Evolutionary conservation across 2,329 filamentous ascomycete genomes (phyloP).

Genomic region (Aspergillus sp.): DNA sequence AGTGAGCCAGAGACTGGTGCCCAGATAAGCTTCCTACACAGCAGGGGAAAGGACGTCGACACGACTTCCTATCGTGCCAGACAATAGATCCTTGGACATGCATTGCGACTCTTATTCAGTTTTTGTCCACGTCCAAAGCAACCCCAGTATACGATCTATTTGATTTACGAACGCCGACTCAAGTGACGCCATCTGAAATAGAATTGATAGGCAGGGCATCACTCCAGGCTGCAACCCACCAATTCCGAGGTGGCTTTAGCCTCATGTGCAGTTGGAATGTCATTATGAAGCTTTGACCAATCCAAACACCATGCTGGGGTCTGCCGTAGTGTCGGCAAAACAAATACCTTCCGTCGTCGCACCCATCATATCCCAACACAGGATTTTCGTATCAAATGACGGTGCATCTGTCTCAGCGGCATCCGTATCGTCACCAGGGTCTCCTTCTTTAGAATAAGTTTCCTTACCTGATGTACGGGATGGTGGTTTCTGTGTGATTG

Average conservation of each 20-base stretch:
- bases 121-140: neutral
- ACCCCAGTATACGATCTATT: neutral
- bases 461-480: slow-evolving; percentile 8
- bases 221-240: slow-evolving; percentile 1
- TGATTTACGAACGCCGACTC: neutral
- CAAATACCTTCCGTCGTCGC: slow-evolving; percentile 48
- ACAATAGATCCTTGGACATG: neutral
- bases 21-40: neutral
- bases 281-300: slow-evolving; percentile 22
- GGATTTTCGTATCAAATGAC: slow-evolving; percentile 41
- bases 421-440: slow-evolving; percentile 14
- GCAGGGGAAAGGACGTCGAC: neutral
- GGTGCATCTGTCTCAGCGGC: slow-evolving; percentile 20
- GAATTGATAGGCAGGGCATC: neutral
- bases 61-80: neutral
- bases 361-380: slow-evolving; percentile 51
- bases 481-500: slow-evolving; percentile 35
- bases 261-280: neutral
- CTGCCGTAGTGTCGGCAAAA: slow-evolving; percentile 48
- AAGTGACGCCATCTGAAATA: slow-evolving; percentile 7
- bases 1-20: neutral
- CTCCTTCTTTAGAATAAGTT: slow-evolving; percentile 10
- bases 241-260: neutral
- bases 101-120: neutral
- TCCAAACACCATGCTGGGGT: slow-evolving; percentile 45